These are phyloP conservation scores for Termitomyces sp. DNA, from an alignment of 768 basidiomycete species.

Conservation along the genomic window DNA sequence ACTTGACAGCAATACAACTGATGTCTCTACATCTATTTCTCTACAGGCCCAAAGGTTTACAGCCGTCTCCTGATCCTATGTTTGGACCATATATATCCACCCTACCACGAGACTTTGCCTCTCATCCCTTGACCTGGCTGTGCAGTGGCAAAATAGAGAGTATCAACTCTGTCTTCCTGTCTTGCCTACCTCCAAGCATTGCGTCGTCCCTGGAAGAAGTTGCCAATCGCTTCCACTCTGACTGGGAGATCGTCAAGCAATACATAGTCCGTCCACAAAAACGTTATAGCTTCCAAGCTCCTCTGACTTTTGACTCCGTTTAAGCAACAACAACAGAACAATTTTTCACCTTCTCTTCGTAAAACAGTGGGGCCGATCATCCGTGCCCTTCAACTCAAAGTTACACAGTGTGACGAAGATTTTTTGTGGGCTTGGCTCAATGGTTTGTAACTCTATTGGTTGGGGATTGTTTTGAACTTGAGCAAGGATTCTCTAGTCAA, in stretches of 20 bases:
- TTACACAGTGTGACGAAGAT: constrained; percentile 26
- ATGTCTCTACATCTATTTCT: constrained; percentile 78
- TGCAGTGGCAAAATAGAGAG: constrained; percentile 22
- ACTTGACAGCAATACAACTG: constrained; percentile 63
- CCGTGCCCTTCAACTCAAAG: constrained; percentile 11
- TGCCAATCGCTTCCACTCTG: constrained; percentile 43
- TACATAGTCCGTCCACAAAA: constrained; percentile 39
- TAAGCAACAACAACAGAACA: constrained; percentile 17
- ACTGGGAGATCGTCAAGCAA: constrained; percentile 47
- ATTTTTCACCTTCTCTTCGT: constrained; percentile 3
- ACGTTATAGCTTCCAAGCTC: neutral
- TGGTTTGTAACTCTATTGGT: constrained; percentile 39
- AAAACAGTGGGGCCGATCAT: constrained; percentile 2
- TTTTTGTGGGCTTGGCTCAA: constrained; percentile 93
- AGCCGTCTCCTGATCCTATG: constrained; percentile 42
- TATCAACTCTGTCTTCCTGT: constrained; percentile 27
- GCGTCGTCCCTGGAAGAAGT: constrained; percentile 34
- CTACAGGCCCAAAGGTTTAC: constrained; percentile 42
- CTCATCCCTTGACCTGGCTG: constrained; percentile 82
- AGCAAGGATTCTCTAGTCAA: constrained; percentile 53
- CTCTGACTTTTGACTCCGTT: constrained; percentile 7
- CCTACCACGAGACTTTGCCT: constrained; percentile 66
- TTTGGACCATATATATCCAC: constrained; percentile 78
- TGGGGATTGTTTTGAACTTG: neutral
- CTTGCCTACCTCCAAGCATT: constrained; percentile 44